Evolutionary conservation across 2,329 filamentous ascomycete genomes (phyloP).

Genomic region (Xylaria sp.): DNA sequence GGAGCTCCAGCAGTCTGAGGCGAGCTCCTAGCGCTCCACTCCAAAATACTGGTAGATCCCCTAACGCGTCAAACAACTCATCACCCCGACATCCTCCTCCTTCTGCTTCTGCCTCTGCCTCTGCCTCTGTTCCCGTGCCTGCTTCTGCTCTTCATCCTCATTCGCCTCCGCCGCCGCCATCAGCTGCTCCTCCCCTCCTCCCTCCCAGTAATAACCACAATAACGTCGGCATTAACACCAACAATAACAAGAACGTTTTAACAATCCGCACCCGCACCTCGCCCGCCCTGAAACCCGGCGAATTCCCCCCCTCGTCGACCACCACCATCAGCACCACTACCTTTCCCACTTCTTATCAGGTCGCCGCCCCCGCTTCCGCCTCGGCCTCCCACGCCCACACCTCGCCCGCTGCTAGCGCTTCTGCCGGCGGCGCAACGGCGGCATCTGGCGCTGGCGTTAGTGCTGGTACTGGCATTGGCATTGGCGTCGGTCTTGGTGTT

Average conservation of each 20-base stretch:
- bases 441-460: conserved; percentile 35
- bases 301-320: conserved; percentile 54
- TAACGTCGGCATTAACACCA: conserved; percentile 25
- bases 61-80: conserved; percentile 56
- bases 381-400: conserved; percentile 27
- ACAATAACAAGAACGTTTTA: conserved; percentile 39
- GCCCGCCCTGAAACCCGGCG: conserved; percentile 58
- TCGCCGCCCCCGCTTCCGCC: conserved; percentile 37
- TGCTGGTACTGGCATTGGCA: conserved; percentile 29
- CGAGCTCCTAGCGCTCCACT: conserved; percentile 70
- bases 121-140: conserved; percentile 9
- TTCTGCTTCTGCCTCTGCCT: conserved; percentile 36
- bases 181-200: conserved; percentile 7
- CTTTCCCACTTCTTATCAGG: conserved; percentile 49
- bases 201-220: conserved; percentile 35
- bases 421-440: conserved; percentile 28
- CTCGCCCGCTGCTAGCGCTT: conserved; percentile 41
- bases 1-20: conserved; percentile 71
- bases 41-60: conserved; percentile 43
- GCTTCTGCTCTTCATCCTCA: conserved; percentile 22
- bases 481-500: conserved; percentile 30
- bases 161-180: background rate
- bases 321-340: conserved; percentile 38
- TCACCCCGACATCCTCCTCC: conserved; percentile 60
- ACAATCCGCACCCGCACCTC: conserved; percentile 54